A percentile compares a stretch with the other conserved stretches of the same genome.
Evolutionary conservation across 2,329 filamentous ascomycete species (phyloP).

Genomic region (Hypoxylon sp.): DNA sequence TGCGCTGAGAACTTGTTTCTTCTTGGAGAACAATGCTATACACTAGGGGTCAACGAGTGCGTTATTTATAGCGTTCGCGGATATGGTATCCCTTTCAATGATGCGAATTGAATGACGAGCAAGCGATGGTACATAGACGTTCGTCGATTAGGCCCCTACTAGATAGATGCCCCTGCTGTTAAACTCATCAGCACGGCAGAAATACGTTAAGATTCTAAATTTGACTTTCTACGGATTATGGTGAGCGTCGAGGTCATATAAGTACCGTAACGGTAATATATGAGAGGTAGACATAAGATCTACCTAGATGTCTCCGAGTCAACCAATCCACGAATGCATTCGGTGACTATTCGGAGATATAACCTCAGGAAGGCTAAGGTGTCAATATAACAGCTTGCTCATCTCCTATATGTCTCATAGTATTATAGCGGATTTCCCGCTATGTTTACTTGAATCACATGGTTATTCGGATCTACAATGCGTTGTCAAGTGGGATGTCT

Average conservation of each 20-base stretch:
- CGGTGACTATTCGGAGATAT: neutral
- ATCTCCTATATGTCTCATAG: neutral
- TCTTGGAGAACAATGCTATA: neutral
- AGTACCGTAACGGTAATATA: too few relatives aligned
- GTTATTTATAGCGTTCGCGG: neutral
- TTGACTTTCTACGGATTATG: neutral
- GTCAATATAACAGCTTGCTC: neutral
- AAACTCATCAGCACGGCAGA: neutral
- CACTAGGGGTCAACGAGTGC: neutral
- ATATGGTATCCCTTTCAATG: neutral
- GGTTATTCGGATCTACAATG: neutral
- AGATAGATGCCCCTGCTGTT: neutral
- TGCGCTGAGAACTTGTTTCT: too few relatives aligned
- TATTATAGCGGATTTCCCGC: neutral
- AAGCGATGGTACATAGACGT: slow-evolving; percentile 11
- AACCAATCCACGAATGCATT: neutral
- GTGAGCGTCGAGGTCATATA: neutral
- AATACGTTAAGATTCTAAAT: neutral
- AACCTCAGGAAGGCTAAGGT: neutral
- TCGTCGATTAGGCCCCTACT: neutral
- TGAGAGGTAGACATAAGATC: neutral
- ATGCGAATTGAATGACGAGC: slow-evolving; percentile 4
- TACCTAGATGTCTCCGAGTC: slow-evolving; percentile 7
- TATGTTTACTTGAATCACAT: neutral
- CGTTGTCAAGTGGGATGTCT: too few relatives aligned